Evolutionary conservation across 2,329 filamentous ascomycete species (phyloP).

Genomic region (Gnomoniopsis smithogilvyi): DNA sequence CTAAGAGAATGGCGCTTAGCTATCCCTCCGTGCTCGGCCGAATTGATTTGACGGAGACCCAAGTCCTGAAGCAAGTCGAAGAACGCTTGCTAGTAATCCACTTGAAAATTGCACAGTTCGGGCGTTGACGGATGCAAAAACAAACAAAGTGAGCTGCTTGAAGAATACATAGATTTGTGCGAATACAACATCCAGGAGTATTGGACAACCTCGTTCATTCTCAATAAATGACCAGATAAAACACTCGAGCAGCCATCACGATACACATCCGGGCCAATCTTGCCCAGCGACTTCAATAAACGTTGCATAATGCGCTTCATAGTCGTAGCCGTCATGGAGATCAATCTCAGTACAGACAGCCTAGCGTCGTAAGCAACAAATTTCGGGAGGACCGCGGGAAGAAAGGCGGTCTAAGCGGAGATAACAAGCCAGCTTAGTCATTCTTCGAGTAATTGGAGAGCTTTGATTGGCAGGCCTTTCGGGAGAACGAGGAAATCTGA

Average conservation of each 20-base stretch:
- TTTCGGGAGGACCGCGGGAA: no score
- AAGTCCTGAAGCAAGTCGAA: not conserved
- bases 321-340: slow-evolving; percentile 11
- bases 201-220: no score
- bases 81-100: no score
- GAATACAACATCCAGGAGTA: no score
- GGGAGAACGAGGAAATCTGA: slow-evolving; percentile 7
- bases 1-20: slow-evolving; percentile 13
- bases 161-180: no score
- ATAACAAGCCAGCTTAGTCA: not conserved
- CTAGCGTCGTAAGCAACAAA: not conserved
- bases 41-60: not conserved
- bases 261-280: not conserved
- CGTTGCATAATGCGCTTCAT: not conserved
- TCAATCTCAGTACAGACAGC: not conserved
- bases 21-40: slow-evolving; percentile 12
- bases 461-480: slow-evolving; percentile 12
- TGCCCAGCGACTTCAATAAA: not conserved
- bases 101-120: not conserved
- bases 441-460: slow-evolving; percentile 7
- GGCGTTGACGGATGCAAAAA: no score
- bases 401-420: not conserved
- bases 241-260: no score
- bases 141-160: no score
- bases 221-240: no score